phyloP scores from a whole-genome alignment of 2,329 filamentous ascomycete species.

The Ustulina deusta region DNA sequence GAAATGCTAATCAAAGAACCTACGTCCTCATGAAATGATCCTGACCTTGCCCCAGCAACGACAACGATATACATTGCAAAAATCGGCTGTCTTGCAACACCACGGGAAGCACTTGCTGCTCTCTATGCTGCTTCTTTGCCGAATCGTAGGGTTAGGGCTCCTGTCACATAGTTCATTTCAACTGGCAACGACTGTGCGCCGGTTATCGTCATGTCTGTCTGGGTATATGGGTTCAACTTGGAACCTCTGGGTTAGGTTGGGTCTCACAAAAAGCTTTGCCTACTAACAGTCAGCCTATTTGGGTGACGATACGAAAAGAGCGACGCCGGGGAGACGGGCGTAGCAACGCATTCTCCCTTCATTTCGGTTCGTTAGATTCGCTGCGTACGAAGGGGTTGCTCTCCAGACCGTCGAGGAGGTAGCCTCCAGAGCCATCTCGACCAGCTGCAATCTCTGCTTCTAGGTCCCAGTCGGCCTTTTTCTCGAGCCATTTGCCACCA shows the following conservation, averaged over 20 bases:
- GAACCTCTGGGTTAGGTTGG: constrained; percentile 21
- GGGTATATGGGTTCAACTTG: constrained; percentile 26
- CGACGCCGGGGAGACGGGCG: not conserved
- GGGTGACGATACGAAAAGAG: constrained; percentile 14
- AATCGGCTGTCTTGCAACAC: constrained; percentile 8
- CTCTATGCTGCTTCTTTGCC: constrained; percentile 1
- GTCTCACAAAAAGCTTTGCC: constrained; percentile 7
- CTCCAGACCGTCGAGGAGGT: constrained; percentile 50
- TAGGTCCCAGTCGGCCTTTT: constrained; percentile 57
- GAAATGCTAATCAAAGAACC: constrained; percentile 37
- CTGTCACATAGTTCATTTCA: constrained; percentile 8
- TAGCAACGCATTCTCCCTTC: constrained; percentile 4
- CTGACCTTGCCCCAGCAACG: constrained; percentile 22
- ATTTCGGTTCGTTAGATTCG: constrained; percentile 8
- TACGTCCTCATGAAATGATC: constrained; percentile 28
- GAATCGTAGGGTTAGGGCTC: not conserved
- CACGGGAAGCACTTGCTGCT: not conserved
- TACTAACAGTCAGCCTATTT: constrained; percentile 31
- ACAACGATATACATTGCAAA: constrained; percentile 30
- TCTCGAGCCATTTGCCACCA: constrained; percentile 57
- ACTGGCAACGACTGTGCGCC: constrained; percentile 1
- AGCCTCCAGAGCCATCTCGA: constrained; percentile 59
- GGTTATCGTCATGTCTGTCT: constrained; percentile 6
- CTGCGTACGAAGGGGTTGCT: constrained; percentile 43
- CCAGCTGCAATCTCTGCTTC: constrained; percentile 56